A percentile compares a stretch with the other conserved stretches of the same genome.
Conservation (phyloP, 495 filamentous ascomycete genomes). For the Penicillium steckii region DNA sequence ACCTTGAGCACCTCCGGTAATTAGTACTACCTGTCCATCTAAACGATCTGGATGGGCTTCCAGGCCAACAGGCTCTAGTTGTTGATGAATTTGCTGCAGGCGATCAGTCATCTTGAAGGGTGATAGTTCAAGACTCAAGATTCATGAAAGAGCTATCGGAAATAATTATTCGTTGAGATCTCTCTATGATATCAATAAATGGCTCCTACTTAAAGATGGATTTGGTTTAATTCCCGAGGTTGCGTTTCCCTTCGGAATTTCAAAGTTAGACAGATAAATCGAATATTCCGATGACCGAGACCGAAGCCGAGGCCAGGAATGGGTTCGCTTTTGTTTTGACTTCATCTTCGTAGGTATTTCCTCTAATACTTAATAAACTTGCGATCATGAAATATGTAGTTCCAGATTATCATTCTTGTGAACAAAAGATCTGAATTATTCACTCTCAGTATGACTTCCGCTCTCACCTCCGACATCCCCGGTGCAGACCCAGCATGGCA, state of each 20-base stretch:
- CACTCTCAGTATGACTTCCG: constrained; percentile 4
- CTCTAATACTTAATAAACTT: background rate
- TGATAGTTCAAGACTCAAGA: background rate
- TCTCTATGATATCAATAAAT: background rate
- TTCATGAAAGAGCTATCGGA: background rate
- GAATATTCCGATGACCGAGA: background rate
- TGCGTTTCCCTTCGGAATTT: background rate
- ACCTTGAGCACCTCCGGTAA: background rate
- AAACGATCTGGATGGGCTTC: background rate
- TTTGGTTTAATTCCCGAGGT: background rate
- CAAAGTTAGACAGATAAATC: background rate
- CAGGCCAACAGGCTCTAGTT: constrained; percentile 60
- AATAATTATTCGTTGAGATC: too few species aligned
- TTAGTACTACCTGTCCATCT: background rate
- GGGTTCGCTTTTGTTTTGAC: background rate
- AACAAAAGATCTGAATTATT: background rate
- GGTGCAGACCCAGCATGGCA: constrained; percentile 16
- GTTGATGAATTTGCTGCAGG: constrained; percentile 57
- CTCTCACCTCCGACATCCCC: constrained; percentile 12
- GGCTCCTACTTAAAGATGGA: background rate
- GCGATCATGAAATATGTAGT: background rate
- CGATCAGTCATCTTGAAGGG: constrained; percentile 31
- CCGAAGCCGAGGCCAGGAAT: background rate
- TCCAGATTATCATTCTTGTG: background rate
- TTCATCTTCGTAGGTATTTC: too few species aligned